phyloP scores from a whole-genome alignment of 306 rosid genomes.

The Cucurbita maxima region DNA sequence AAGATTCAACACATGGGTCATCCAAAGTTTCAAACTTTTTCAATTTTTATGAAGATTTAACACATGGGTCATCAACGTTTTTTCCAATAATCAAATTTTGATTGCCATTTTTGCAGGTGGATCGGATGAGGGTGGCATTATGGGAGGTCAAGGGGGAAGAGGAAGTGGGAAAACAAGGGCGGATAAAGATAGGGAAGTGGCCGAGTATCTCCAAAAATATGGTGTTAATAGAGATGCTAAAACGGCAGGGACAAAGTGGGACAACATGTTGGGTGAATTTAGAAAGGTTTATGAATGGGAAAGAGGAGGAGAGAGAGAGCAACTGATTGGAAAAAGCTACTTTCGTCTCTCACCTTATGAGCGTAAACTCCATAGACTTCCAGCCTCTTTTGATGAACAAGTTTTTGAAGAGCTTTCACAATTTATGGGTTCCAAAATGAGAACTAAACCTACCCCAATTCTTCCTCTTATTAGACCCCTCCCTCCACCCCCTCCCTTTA shows the following conservation, averaged over 20 bases:
- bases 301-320: conserved; percentile 75
- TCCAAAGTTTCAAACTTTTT: background rate
- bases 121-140: background rate
- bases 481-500: conserved; percentile 44
- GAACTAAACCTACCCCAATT: conserved; percentile 36
- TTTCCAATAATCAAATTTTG: too few species aligned
- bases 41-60: background rate
- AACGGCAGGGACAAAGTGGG: conserved; percentile 96
- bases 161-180: conserved; percentile 69
- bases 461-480: conserved; percentile 21
- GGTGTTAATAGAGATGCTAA: conserved; percentile 74
- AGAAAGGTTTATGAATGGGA: conserved; percentile 97
- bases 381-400: conserved; percentile 94
- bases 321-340: conserved; percentile 63
- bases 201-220: conserved; percentile 56
- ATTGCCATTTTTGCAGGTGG: background rate
- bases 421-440: conserved; percentile 78
- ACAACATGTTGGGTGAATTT: conserved; percentile 91
- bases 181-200: conserved; percentile 81
- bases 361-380: conserved; percentile 77
- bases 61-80: background rate
- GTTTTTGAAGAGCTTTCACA: conserved; percentile 87
- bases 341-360: conserved; percentile 93
- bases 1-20: too few species aligned
- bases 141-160: conserved; percentile 8